phyloP scores from a whole-genome alignment of 2,329 filamentous ascomycete genomes.

The Aureobasidium sp. region DNA sequence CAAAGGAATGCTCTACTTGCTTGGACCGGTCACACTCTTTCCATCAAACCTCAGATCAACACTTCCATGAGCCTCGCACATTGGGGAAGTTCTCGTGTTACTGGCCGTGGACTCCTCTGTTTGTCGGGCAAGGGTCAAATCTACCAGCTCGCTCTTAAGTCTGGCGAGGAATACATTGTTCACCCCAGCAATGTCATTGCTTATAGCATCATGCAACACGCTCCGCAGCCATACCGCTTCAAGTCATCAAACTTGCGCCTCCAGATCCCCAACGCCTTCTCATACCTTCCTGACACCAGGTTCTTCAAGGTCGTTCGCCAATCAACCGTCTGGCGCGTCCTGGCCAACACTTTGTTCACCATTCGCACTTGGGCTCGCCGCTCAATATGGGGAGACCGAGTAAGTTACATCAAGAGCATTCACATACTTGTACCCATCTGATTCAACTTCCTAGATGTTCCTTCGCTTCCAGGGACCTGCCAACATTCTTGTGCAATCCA shows the following conservation, averaged over 20 bases:
- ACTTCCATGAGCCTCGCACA: slow-evolving; percentile 66
- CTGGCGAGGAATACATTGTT: slow-evolving; percentile 82
- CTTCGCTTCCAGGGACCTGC: slow-evolving; percentile 80
- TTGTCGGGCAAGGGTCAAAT: slow-evolving; percentile 81
- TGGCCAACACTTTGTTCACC: slow-evolving; percentile 57
- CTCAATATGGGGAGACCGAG: slow-evolving; percentile 86
- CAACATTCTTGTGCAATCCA: slow-evolving; percentile 79
- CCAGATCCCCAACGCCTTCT: slow-evolving; percentile 63
- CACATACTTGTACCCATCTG: not conserved
- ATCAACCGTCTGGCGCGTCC: slow-evolving; percentile 62
- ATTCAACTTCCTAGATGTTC: slow-evolving; percentile 51
- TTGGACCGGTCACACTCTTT: slow-evolving; percentile 87
- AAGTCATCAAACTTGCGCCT: slow-evolving; percentile 66
- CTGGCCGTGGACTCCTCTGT: slow-evolving; percentile 77
- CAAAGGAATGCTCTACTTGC: slow-evolving; percentile 85
- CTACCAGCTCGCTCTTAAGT: slow-evolving; percentile 72
- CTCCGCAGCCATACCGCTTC: slow-evolving; percentile 79
- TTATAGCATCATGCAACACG: slow-evolving; percentile 67
- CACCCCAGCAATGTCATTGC: slow-evolving; percentile 86
- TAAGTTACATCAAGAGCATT: slow-evolving; percentile 27
- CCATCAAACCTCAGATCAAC: slow-evolving; percentile 67
- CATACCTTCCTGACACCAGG: slow-evolving; percentile 58
- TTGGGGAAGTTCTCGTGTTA: slow-evolving; percentile 86
- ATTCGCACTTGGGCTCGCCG: slow-evolving; percentile 69
- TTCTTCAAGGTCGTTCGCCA: slow-evolving; percentile 67